A percentile compares a stretch with the other conserved stretches of the same genome.
phyloP scores from a whole-genome alignment of 2,329 filamentous ascomycete genomes.

The Aspergillus sp. region DNA sequence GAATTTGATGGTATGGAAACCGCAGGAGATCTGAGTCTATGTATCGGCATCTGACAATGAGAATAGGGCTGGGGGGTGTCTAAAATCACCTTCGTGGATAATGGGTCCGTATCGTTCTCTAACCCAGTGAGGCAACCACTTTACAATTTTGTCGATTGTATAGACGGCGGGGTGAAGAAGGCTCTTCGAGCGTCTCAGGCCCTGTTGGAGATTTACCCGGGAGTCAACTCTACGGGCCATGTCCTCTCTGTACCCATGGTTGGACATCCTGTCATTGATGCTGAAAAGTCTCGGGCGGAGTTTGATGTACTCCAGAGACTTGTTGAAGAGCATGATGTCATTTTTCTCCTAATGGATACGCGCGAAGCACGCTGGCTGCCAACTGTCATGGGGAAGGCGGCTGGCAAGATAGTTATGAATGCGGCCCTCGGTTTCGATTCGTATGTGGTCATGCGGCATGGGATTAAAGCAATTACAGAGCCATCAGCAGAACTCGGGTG shows the following conservation, averaged over 20 bases:
- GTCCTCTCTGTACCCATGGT: slow-evolving; percentile 91
- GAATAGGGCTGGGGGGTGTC: slow-evolving; percentile 81
- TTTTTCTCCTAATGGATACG: slow-evolving; percentile 97
- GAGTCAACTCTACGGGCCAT: slow-evolving; percentile 78
- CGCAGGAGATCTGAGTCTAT: background rate
- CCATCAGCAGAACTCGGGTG: slow-evolving; percentile 76
- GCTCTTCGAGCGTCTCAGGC: slow-evolving; percentile 78
- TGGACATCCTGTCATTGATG: slow-evolving; percentile 81
- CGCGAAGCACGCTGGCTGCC: slow-evolving; percentile 93
- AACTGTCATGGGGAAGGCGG: slow-evolving; percentile 91
- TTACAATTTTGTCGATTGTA: slow-evolving; percentile 86
- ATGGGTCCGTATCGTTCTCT: slow-evolving; percentile 88
- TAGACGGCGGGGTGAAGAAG: slow-evolving; percentile 81
- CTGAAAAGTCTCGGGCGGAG: slow-evolving; percentile 67
- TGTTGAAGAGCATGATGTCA: slow-evolving; percentile 81
- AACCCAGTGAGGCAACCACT: slow-evolving; percentile 95
- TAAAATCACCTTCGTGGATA: slow-evolving; percentile 95
- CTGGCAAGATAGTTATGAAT: slow-evolving; percentile 94
- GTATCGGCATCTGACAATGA: slow-evolving; percentile 2
- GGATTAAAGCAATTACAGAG: slow-evolving; percentile 61
- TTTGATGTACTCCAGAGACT: slow-evolving; percentile 74
- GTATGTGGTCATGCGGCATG: slow-evolving; percentile 96
- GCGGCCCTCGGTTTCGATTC: slow-evolving; percentile 95
- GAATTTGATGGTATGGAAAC: slow-evolving; percentile 67
- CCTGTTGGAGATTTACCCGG: slow-evolving; percentile 83